Base-by-base conservation (phyloP, 2,329 filamentous ascomycete genomes). In the Verticillium alfalfae region DNA sequence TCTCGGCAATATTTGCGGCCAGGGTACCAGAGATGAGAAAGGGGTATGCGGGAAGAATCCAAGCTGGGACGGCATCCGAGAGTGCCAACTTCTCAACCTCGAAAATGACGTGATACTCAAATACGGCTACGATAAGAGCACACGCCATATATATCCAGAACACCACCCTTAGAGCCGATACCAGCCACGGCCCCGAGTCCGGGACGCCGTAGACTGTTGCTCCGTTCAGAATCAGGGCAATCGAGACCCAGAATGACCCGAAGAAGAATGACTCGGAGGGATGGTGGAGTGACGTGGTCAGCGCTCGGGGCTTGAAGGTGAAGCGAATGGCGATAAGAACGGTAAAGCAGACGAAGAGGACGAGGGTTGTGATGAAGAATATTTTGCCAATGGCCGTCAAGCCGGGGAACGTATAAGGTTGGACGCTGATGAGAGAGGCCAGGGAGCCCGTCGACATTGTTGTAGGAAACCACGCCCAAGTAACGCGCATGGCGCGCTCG, bases 241-340 rank as follows among this genome's bases (percentile, higher is more conserved):
- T 81, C 31, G 83, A 85, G 60, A 89, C 86, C 57, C 87, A 77
- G 10, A 81, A 80, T 0, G 86, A 83, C 0, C 85, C 85, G 5
- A 87, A 81, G 71, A 88, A 89, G 15, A 89, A 76, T 13, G 80
- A 84, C 68, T 90, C 87, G 0, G 85, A 88, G 0, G 87, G 87
- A 73, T 89, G 86, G 39, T 84, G 70, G 56, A 89, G 81, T 0
- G 82, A 86, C 1, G 82, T 80, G 63, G 78, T 78, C 70, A 89
- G 87, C 0, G 83, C 88, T 52, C 80, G 77, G 0, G 85, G 86
- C 68, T 84, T 84, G 60, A 77, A 73, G 66, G 82, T 82, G 72
- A 89, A 89, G 18, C 87, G 81, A 2, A 80, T 70, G 15, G 80
- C 75, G 49, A 89, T 82, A 72, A 87, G 81, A 58, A 68, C 68